phyloP scores from a whole-genome alignment of 345 rosid genomes.

The Mallotus nudiflorus region DNA sequence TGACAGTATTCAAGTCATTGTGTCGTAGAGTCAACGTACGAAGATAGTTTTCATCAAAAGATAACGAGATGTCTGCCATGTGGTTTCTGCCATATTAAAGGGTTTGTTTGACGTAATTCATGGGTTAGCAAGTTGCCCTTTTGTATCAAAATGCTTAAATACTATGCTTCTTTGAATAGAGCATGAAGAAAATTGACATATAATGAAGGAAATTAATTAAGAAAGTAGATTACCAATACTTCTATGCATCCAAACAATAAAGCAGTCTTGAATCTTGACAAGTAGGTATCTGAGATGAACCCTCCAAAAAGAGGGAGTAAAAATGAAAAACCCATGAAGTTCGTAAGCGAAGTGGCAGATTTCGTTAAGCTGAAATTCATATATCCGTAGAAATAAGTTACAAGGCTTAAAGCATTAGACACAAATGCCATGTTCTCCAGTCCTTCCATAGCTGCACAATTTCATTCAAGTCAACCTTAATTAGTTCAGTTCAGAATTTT shows the following conservation, averaged over 20 bases:
- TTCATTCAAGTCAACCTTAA: background rate
- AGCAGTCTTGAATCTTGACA: constrained; percentile 60
- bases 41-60: no score
- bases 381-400: constrained; percentile 52
- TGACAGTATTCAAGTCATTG: no score
- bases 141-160: no score
- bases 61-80: no score
- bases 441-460: constrained; percentile 44
- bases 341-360: constrained; percentile 65
- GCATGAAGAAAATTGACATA: no score
- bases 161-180: no score
- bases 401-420: constrained; percentile 47
- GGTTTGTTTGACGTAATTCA: no score
- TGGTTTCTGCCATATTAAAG: no score
- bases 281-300: constrained; percentile 60
- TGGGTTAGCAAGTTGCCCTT: no score
- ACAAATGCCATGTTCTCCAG: constrained; percentile 66
- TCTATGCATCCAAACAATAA: constrained; percentile 54
- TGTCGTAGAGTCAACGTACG: no score
- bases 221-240: constrained; percentile 37
- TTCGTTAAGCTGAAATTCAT: constrained; percentile 67
- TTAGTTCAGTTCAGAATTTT: no score
- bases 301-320: constrained; percentile 61
- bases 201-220: background rate
- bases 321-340: constrained; percentile 59